A percentile compares a stretch with the other conserved stretches of the same genome.
phyloP scores from a whole-genome alignment of 2,329 filamentous ascomycete species.

The Beauveria caledonica region DNA sequence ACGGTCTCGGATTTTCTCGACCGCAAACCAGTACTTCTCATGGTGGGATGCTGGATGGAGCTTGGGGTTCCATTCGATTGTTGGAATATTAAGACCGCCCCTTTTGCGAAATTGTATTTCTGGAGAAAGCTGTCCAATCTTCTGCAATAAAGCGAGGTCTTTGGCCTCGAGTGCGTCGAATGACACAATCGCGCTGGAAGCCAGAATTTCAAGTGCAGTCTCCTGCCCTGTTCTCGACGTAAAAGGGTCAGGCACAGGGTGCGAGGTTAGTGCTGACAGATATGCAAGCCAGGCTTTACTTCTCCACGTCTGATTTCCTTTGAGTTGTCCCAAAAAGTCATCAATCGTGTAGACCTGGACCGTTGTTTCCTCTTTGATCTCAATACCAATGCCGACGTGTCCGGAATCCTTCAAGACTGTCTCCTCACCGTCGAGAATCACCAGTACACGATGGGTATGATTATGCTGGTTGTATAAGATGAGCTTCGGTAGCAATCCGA shows the following conservation, averaged over 20 bases:
- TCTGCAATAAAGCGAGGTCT: not conserved
- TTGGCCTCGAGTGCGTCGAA: not conserved
- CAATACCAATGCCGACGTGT: not conserved
- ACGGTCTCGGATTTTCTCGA: not conserved
- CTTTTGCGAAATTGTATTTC: not conserved
- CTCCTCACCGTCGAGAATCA: not conserved
- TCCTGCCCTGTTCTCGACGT: conserved; percentile 45
- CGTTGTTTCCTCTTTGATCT: not conserved
- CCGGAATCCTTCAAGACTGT: rapidly evolving
- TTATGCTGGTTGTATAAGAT: not conserved
- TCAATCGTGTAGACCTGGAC: not conserved
- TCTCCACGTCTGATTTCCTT: conserved; percentile 39
- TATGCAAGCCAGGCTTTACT: conserved; percentile 42
- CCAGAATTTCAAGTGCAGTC: conserved; percentile 38
- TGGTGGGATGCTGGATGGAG: not conserved
- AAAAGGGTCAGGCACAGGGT: conserved; percentile 39
- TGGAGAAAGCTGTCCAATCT: not conserved
- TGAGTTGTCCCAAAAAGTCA: conserved; percentile 20
- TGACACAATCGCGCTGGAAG: conserved; percentile 39
- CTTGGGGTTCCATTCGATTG: not conserved
- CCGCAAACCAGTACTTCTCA: not conserved
- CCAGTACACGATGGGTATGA: not conserved
- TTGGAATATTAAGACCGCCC: not conserved
- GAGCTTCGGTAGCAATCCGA: not conserved
- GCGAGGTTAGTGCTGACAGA: conserved; percentile 45